These are phyloP conservation scores for Scedosporium minutisporum DNA, from an alignment of 2,329 filamentous ascomycete species.

Conservation along the genomic window DNA sequence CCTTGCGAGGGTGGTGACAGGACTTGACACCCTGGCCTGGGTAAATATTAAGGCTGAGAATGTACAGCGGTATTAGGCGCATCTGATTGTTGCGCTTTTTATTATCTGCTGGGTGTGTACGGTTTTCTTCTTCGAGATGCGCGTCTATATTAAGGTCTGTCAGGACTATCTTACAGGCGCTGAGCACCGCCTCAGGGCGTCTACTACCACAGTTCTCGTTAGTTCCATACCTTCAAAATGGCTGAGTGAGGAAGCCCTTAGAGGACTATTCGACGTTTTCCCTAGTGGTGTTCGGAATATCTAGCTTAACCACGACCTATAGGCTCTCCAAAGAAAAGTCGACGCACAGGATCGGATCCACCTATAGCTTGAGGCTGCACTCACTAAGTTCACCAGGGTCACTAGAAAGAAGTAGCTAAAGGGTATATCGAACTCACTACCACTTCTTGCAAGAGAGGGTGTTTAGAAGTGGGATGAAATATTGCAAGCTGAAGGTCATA, in stretches of 20 bases:
- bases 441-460: constrained; percentile 60
- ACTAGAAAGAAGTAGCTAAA: constrained; percentile 76
- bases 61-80: constrained; percentile 68
- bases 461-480: constrained; percentile 36
- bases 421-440: constrained; percentile 47
- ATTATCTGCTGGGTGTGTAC: constrained; percentile 78
- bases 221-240: constrained; percentile 85
- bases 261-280: constrained; percentile 86
- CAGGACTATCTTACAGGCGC: constrained; percentile 93
- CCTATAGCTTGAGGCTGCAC: constrained; percentile 62
- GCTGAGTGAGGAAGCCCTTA: constrained; percentile 73
- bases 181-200: constrained; percentile 88
- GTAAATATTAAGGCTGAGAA: constrained; percentile 68
- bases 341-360: constrained; percentile 64
- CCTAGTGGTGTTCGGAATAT: constrained; percentile 91
- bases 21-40: constrained; percentile 78
- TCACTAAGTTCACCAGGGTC: constrained; percentile 72
- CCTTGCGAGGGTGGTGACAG: no score
- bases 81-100: constrained; percentile 67
- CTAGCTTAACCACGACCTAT: constrained; percentile 89
- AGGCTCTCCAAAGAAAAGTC: constrained; percentile 75
- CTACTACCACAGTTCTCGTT: constrained; percentile 89
- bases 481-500: no score
- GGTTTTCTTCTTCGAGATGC: constrained; percentile 77
- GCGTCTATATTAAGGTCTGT: constrained; percentile 82